phyloP scores from a whole-genome alignment of 1,139 yeast genomes.

The Zygosaccharomyces sapae region DNA sequence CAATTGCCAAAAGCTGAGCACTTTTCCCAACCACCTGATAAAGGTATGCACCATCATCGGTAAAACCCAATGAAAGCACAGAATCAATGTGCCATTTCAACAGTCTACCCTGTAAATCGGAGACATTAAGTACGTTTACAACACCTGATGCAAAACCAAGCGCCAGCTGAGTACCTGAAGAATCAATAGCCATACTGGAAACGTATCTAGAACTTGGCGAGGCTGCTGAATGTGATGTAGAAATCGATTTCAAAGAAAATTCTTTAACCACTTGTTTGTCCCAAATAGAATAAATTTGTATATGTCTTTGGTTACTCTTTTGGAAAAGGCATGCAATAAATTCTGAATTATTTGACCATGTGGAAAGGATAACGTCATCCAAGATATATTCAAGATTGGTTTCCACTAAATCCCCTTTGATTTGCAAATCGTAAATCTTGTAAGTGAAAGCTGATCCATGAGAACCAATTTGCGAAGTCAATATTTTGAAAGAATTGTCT shows the following conservation, averaged over 20 bases:
- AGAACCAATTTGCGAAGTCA: slow-evolving; percentile 17
- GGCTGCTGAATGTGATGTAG: slow-evolving; percentile 14
- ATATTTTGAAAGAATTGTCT: slow-evolving; percentile 13
- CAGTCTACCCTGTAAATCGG: slow-evolving; percentile 51
- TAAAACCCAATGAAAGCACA: slow-evolving; percentile 64
- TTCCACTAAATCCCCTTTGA: slow-evolving; percentile 6
- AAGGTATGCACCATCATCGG: slow-evolving; percentile 66
- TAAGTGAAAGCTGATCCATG: slow-evolving; percentile 20
- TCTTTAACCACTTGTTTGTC: slow-evolving; percentile 24
- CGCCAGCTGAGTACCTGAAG: slow-evolving; percentile 60
- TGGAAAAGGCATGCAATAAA: slow-evolving; percentile 43
- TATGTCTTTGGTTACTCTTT: slow-evolving; percentile 29
- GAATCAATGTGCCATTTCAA: slow-evolving; percentile 93
- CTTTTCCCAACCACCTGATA: slow-evolving; percentile 95
- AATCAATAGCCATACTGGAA: slow-evolving; percentile 31
- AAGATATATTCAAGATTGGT: slow-evolving; percentile 27
- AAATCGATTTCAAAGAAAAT: slow-evolving; percentile 21
- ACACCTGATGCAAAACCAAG: slow-evolving; percentile 79
- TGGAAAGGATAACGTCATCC: slow-evolving; percentile 41
- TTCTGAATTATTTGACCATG: slow-evolving; percentile 46
- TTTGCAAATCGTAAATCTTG: slow-evolving; percentile 19
- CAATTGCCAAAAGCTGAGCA: slow-evolving; percentile 91
- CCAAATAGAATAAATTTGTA: slow-evolving; percentile 31
- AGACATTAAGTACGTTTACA: slow-evolving; percentile 63
- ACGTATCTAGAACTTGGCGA: slow-evolving; percentile 34